Evolutionary conservation across 2,329 filamentous ascomycete species (phyloP).

Genomic region (Cladosporium velox): DNA sequence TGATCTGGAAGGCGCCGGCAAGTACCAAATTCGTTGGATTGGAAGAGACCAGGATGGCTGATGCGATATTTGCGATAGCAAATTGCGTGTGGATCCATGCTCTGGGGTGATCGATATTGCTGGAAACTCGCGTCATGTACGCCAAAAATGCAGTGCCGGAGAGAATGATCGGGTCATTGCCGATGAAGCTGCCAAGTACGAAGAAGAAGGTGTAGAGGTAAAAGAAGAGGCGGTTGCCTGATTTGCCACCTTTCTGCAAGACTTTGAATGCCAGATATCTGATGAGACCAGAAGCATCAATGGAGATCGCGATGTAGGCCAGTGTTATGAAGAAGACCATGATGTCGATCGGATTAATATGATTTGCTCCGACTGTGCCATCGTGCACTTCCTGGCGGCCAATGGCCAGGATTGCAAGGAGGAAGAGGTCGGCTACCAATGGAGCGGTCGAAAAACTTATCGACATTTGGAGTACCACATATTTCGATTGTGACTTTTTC

Average conservation of each 20-base stretch:
- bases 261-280: conserved; percentile 71
- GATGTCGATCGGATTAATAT: conserved; percentile 70
- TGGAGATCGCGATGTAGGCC: conserved; percentile 76
- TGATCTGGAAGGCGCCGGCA: conserved; percentile 70
- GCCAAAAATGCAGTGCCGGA: conserved; percentile 74
- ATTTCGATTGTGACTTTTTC: conserved; percentile 41
- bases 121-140: conserved; percentile 75
- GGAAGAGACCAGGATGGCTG: conserved; percentile 74
- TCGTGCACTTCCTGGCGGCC: conserved; percentile 66
- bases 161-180: conserved; percentile 74
- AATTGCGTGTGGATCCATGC: conserved; percentile 77
- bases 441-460: conserved; percentile 73
- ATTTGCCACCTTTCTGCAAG: conserved; percentile 65
- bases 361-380: conserved; percentile 65
- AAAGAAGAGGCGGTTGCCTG: conserved; percentile 69
- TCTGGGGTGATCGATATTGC: conserved; percentile 69
- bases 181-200: conserved; percentile 65
- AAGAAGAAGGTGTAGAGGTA: conserved; percentile 76
- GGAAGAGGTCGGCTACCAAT: conserved; percentile 68
- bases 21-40: conserved; percentile 77
- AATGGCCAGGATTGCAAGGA: conserved; percentile 70
- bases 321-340: conserved; percentile 74
- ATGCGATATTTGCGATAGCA: conserved; percentile 70
- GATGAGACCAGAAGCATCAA: conserved; percentile 74
- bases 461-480: conserved; percentile 59